These are phyloP conservation scores for Termitomyces sp. DNA, from an alignment of 768 basidiomycete species.

Conservation along the genomic window DNA sequence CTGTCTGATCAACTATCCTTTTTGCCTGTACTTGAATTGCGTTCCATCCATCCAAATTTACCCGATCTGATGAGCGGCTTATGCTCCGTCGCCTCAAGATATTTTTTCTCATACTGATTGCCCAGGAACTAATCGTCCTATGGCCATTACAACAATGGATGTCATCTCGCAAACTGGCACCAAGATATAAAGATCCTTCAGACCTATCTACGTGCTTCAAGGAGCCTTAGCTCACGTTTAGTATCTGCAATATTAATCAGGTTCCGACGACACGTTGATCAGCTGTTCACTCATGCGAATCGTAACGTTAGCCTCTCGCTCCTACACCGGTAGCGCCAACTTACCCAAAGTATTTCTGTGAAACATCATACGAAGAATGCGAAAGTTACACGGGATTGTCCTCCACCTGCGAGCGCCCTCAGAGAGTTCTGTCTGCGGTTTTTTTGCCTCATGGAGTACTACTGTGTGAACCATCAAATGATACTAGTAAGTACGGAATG, in stretches of 20 bases:
- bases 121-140: conserved; percentile 17
- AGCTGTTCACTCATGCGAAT: conserved; percentile 24
- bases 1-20: conserved; percentile 12
- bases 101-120: conserved; percentile 12
- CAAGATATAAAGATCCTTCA: neutral
- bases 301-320: conserved; percentile 26
- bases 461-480: no score
- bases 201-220: no score
- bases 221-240: neutral
- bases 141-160: conserved; percentile 19
- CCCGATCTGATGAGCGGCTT: conserved; percentile 4
- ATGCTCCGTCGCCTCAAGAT: neutral
- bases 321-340: conserved; percentile 19
- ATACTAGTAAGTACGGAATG: no score
- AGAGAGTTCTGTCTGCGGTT: no score
- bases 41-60: conserved; percentile 23
- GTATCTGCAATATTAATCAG: no score
- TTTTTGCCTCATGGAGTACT: no score
- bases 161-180: conserved; percentile 13
- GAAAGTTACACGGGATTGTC: conserved; percentile 1
- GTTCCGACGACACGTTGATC: conserved; percentile 19
- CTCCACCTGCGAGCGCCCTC: no score
- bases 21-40: conserved; percentile 3
- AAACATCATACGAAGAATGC: conserved; percentile 26
- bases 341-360: conserved; percentile 33